phyloP scores from a whole-genome alignment of 2,329 filamentous ascomycete species.

The Cladosporium austrohemisphaericum region DNA sequence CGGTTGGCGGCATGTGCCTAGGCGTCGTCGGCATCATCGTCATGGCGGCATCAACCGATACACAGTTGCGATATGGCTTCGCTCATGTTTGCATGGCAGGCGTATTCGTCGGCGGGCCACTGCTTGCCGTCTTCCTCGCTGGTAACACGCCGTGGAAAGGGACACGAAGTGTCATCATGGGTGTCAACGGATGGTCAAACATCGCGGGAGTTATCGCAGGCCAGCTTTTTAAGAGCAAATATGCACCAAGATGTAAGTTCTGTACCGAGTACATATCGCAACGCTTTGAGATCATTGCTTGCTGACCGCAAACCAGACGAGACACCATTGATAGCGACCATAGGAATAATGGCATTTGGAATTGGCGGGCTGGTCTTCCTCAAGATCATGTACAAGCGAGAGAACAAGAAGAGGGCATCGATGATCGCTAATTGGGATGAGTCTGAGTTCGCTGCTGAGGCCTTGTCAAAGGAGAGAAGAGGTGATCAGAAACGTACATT shows the following conservation, averaged over 20 bases:
- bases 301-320: neutral
- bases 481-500: constrained; percentile 6
- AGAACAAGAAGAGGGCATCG: neutral
- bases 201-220: constrained; percentile 4
- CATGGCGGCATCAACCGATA: constrained; percentile 1
- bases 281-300: neutral
- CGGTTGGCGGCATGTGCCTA: neutral
- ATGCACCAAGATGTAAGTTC: constrained; percentile 1
- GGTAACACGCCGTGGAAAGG: constrained; percentile 3
- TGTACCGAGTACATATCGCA: no score
- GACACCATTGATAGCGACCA: neutral
- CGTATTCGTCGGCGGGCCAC: neutral
- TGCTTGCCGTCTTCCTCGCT: neutral
- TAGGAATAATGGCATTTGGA: constrained; percentile 1
- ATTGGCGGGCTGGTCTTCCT: neutral
- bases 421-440: neutral
- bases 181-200: constrained; percentile 4
- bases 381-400: constrained; percentile 2
- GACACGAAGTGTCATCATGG: neutral
- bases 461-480: neutral
- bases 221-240: constrained; percentile 3
- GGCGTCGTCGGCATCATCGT: neutral
- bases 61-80: neutral
- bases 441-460: neutral
- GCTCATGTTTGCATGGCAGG: constrained; percentile 6